These are phyloP conservation scores for Linnemannia schmuckeri DNA, from an alignment of 192 early-diverging fungal genomes.

Conservation along the genomic window DNA sequence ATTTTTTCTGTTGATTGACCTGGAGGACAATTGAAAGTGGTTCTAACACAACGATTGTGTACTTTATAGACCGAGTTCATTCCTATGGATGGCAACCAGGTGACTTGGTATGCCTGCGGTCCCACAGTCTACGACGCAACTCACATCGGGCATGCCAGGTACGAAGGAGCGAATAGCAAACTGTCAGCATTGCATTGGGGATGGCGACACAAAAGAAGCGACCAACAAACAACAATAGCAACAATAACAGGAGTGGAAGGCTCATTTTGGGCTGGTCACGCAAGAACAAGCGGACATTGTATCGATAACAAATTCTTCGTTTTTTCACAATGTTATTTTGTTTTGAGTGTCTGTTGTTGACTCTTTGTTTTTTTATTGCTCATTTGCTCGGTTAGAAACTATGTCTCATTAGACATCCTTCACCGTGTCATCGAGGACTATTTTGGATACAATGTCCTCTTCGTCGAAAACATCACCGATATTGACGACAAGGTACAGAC, in stretches of 20 bases:
- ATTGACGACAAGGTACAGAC: slow-evolving; percentile 92
- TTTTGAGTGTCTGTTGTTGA: background rate
- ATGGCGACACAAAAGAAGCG: background rate
- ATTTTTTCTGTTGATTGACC: background rate
- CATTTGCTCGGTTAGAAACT: slow-evolving; percentile 71
- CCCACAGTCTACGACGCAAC: slow-evolving; percentile 98
- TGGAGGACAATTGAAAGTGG: background rate
- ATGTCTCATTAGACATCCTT: slow-evolving; percentile 93
- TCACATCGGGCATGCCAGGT: slow-evolving; percentile 97
- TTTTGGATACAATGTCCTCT: slow-evolving; percentile 92
- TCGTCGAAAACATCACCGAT: slow-evolving; percentile 99
- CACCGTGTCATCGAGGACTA: slow-evolving; percentile 95
- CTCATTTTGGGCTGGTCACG: slow-evolving; percentile 2
- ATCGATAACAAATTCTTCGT: background rate
- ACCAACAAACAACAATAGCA: background rate
- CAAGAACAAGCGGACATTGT: slow-evolving; percentile 3
- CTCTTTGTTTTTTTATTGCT: background rate
- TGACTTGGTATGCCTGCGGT: slow-evolving; percentile 98
- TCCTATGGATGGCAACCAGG: slow-evolving; percentile 82
- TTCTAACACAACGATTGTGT: background rate
- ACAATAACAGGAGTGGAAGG: slow-evolving; percentile 4
- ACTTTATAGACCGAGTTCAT: slow-evolving; percentile 85
- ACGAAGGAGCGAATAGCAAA: slow-evolving; percentile 6
- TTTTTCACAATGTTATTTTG: background rate
- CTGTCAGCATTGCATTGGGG: background rate